Evolutionary conservation across 2,329 filamentous ascomycete species (phyloP), one percentile per base, ranked within the genome.

Genomic region (Penicillium sp.): DNA sequence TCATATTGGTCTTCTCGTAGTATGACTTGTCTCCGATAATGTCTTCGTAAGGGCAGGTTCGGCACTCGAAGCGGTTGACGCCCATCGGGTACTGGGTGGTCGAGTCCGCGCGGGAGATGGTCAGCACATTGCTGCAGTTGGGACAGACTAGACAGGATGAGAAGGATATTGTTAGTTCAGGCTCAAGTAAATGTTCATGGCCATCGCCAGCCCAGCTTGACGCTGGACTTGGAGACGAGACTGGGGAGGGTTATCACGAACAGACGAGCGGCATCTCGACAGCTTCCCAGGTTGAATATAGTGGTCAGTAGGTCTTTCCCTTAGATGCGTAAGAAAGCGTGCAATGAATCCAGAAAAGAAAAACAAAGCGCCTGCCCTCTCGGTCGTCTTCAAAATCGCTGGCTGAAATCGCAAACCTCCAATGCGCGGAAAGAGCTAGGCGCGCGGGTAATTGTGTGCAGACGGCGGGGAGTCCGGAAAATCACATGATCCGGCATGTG

Each of bases 41-140:
- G 79, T 92, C 93, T 77, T 96, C 89, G 82, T 96, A 99, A 4
- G 95, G 94, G 72, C 95, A 99, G 61, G 93, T 96, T 61, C 92
- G 91, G 82, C 95, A 99, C 80, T 96, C 92, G 79, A 98, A 92
- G 61, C 93, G 90, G 82, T 97, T 97, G 56, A 80, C 74, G 2
- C 80, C 81, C 45, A 77, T 65, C 15, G 79, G 78, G 59, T 79
- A 74, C 56, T 76, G 71, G 1, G 71, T 70, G 17, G 75, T 75
- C 4, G 77, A 70, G 10, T 79, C 75, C 2, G 74, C 74, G 54
- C 78, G 76, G 47, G 80, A 79, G 55, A 83, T 79, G 13, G 80
- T 82, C 59, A 83, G 75, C 65, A 75, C 78, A 75, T 83, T 83
- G 72, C 77, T 80, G 74, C 81, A 83, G 65, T 81, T 80, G 13